Conservation (phyloP, 2,329 filamentous ascomycete genomes). For the Pseudopithomyces maydicus region DNA sequence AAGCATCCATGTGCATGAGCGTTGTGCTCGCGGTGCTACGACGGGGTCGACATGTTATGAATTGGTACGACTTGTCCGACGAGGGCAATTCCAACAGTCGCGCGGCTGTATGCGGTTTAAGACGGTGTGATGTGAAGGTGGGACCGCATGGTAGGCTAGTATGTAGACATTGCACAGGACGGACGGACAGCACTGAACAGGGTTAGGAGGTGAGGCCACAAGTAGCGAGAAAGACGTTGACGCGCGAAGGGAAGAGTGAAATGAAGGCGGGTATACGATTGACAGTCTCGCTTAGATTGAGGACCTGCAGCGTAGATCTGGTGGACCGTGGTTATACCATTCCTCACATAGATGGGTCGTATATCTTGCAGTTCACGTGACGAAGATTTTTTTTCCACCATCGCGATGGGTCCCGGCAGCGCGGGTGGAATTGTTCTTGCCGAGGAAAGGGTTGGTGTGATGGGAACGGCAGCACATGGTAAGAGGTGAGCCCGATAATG, state of each 20-base stretch:
- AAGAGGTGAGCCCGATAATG: not conserved
- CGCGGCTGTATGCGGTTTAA: not conserved
- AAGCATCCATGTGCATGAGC: constrained; percentile 2
- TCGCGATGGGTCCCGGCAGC: too few species aligned
- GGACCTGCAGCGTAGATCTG: constrained; percentile 1
- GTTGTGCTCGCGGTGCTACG: not conserved
- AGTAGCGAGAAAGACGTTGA: not conserved
- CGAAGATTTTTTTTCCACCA: too few species aligned
- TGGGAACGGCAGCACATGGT: too few species aligned
- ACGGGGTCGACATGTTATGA: not conserved
- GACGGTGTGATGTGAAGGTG: not conserved
- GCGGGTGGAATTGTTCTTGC: too few species aligned
- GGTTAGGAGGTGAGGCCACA: not conserved
- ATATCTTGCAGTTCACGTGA: constrained; percentile 8
- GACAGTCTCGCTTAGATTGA: not conserved
- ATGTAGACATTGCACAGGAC: not conserved
- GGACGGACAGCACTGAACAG: not conserved
- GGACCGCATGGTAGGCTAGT: constrained; percentile 8
- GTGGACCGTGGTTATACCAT: constrained; percentile 12
- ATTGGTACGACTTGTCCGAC: constrained; percentile 7
- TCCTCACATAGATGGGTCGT: constrained; percentile 6
- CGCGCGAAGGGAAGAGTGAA: not conserved
- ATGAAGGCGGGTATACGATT: not conserved
- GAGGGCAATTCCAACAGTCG: not conserved
- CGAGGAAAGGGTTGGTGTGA: too few species aligned